phyloP scores from a whole-genome alignment of 2,329 filamentous ascomycete genomes.

The Bipolaris bicolor region DNA sequence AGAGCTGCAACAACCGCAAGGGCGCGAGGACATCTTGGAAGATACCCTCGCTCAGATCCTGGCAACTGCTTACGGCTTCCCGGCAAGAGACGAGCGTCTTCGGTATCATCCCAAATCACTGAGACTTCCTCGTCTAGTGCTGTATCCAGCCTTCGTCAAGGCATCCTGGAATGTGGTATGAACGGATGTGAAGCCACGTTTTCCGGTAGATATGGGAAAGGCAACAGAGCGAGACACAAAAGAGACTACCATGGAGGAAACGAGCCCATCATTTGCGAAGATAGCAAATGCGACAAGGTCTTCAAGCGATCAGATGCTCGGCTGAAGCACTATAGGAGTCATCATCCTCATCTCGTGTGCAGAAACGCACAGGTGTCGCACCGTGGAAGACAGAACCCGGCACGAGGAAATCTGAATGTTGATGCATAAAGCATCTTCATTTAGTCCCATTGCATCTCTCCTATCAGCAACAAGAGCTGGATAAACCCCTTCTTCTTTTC shows the following conservation, averaged over 20 bases:
- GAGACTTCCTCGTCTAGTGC: neutral
- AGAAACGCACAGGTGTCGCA: neutral
- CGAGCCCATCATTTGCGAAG: neutral
- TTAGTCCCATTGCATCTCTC: neutral
- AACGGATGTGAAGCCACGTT: neutral
- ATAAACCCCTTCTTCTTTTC: too few species aligned
- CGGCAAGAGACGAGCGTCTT: neutral
- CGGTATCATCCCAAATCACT: neutral
- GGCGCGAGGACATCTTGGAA: neutral
- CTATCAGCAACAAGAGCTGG: too few species aligned
- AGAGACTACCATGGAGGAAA: neutral
- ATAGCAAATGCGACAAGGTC: neutral
- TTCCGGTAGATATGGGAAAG: neutral
- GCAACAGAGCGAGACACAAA: neutral
- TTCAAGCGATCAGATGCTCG: neutral
- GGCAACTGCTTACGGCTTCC: too few species aligned
- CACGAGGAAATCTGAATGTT: too few species aligned
- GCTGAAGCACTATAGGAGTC: neutral
- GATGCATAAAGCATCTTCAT: neutral
- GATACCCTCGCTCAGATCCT: neutral
- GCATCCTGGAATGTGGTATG: neutral
- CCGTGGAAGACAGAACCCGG: neutral
- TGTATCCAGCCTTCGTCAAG: neutral
- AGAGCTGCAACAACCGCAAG: too few species aligned
- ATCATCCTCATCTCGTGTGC: neutral